phyloP scores from a whole-genome alignment of 2,329 filamentous ascomycete genomes.

The Fusarium stilboides region DNA sequence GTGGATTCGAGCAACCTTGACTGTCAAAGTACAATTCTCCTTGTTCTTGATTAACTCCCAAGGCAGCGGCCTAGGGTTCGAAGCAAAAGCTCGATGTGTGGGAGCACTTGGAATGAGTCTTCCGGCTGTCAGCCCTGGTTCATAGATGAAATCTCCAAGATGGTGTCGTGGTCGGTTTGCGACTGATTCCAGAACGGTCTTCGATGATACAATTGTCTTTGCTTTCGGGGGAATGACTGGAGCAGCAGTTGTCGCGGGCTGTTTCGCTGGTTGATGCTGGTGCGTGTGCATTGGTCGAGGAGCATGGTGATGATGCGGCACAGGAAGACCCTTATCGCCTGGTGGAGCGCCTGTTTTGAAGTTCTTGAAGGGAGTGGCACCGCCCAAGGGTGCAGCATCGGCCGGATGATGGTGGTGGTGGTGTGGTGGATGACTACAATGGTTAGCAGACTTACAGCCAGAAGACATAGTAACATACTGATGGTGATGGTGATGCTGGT shows the following conservation, averaged over 20 bases:
- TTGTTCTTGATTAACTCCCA: conserved; percentile 79
- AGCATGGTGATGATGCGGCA: conserved; percentile 66
- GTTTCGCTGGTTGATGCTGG: conserved; percentile 47
- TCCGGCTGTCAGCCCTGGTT: conserved; percentile 73
- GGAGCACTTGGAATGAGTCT: conserved; percentile 61
- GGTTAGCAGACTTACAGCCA: conserved; percentile 40
- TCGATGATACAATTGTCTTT: conserved; percentile 76
- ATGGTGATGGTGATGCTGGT: conserved; percentile 77
- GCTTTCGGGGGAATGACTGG: conserved; percentile 69
- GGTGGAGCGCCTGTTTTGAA: conserved; percentile 64
- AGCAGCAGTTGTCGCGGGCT: conserved; percentile 38
- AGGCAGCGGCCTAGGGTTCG: conserved; percentile 80
- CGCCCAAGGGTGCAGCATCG: conserved; percentile 60
- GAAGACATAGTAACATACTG: conserved; percentile 64
- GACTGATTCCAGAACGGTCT: conserved; percentile 80
- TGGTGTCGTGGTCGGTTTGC: conserved; percentile 81
- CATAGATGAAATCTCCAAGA: conserved; percentile 87
- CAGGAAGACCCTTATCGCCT: conserved; percentile 56
- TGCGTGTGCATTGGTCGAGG: conserved; percentile 53
- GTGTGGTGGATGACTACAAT: conserved; percentile 69
- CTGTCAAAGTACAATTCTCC: conserved; percentile 90
- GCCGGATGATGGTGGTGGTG: conserved; percentile 70
- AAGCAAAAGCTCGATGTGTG: conserved; percentile 62
- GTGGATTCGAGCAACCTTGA: conserved; percentile 87
- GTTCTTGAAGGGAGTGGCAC: conserved; percentile 64